Evolutionary conservation across 2,329 filamentous ascomycete genomes (phyloP).

Genomic region (Aspergillus pseudoglaucus): DNA sequence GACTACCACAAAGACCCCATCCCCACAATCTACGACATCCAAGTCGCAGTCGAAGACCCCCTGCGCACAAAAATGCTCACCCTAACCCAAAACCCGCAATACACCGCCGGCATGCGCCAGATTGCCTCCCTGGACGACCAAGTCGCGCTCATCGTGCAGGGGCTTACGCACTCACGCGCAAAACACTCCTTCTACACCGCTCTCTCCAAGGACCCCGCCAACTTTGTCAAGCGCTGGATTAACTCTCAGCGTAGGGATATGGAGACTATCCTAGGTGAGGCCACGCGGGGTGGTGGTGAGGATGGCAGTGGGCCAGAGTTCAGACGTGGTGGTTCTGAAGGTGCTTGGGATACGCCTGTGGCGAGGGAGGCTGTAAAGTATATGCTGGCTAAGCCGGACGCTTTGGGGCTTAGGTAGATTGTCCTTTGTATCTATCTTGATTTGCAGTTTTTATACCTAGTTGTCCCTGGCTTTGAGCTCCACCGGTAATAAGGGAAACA

Average conservation of each 20-base stretch:
- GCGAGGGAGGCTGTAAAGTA: slow-evolving; percentile 58
- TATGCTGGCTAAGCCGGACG: slow-evolving; percentile 49
- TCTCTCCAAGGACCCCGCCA: slow-evolving; percentile 72
- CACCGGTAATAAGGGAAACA: slow-evolving; percentile 7
- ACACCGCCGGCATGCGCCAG: slow-evolving; percentile 66
- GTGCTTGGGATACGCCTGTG: slow-evolving; percentile 57
- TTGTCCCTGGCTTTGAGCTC: background rate
- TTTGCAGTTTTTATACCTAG: slow-evolving; percentile 6
- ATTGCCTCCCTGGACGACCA: slow-evolving; percentile 77
- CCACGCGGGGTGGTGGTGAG: slow-evolving; percentile 52
- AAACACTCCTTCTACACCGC: slow-evolving; percentile 83
- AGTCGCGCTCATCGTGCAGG: slow-evolving; percentile 74
- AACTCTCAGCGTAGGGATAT: slow-evolving; percentile 86
- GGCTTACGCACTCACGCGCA: slow-evolving; percentile 74
- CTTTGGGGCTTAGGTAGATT: slow-evolving; percentile 19
- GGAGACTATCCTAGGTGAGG: slow-evolving; percentile 80
- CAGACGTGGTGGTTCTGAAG: slow-evolving; percentile 46
- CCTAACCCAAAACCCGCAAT: slow-evolving; percentile 62
- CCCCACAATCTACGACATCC: slow-evolving; percentile 84
- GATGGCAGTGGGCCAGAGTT: slow-evolving; percentile 46
- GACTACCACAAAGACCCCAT: slow-evolving; percentile 65
- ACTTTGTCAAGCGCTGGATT: slow-evolving; percentile 81
- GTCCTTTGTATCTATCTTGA: slow-evolving; percentile 7
- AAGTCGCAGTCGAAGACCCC: slow-evolving; percentile 77
- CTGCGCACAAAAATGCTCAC: slow-evolving; percentile 60